Conservation (phyloP, 2,329 filamentous ascomycete genomes). For the Grosmannia huntii region DNA sequence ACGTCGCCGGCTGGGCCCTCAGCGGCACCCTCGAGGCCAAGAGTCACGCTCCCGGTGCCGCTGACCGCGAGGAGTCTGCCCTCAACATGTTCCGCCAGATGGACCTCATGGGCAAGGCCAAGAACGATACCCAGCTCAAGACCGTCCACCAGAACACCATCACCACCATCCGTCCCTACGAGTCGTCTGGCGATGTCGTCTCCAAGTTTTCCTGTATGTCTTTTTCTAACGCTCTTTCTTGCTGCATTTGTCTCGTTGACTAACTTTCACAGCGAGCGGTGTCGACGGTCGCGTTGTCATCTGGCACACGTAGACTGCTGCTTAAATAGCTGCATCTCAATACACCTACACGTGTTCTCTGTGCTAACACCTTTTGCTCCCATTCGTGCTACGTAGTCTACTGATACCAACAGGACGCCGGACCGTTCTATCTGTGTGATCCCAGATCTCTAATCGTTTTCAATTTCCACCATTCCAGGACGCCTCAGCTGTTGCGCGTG, state of each 20-base stretch:
- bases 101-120: constrained; percentile 89
- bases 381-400: background rate
- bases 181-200: constrained; percentile 50
- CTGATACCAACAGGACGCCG: background rate
- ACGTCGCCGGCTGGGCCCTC: constrained; percentile 70
- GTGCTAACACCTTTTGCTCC: background rate
- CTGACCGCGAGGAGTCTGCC: constrained; percentile 74
- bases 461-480: background rate
- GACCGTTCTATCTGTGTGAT: background rate
- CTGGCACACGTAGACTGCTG: constrained; percentile 47
- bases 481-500: constrained; percentile 17
- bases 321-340: background rate
- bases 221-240: constrained; percentile 3
- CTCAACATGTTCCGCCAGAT: constrained; percentile 98
- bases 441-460: background rate
- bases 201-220: constrained; percentile 78
- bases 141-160: constrained; percentile 97
- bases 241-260: constrained; percentile 1
- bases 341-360: background rate
- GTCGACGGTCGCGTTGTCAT: constrained; percentile 74
- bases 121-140: constrained; percentile 87
- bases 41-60: constrained; percentile 43
- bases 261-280: constrained; percentile 54
- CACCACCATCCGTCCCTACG: constrained; percentile 67
- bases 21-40: constrained; percentile 70